Base-by-base conservation (phyloP, 2,329 filamentous ascomycete species). In the Hypoxylon rubiginosum region DNA sequence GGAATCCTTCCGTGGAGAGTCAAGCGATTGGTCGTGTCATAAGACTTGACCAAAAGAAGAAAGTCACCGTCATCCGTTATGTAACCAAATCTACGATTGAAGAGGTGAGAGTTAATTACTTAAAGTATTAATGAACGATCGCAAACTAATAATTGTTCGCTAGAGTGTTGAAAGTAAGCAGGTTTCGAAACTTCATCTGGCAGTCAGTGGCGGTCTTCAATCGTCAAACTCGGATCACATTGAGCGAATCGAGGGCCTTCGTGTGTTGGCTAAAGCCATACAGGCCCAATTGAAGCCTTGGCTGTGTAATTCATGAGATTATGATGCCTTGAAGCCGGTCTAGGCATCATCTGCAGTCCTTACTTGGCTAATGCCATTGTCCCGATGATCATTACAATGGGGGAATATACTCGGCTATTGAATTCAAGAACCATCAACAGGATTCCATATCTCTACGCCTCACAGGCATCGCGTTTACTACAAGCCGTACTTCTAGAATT, bases 1-100 rank as follows among this genome's bases (percentile, higher is more conserved):
- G 75, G 71, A 78, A 78, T 43, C 76, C 75, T 6, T 73, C 72
- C 46, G 58, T 75, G 4, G 76, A 78, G 55, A 64, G 71, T 13
- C 76, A 77, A 64, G 76, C 76, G 2, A 70, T 77, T 19, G 75
- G 73, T 1, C 65, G 76, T 15, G 64, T 74, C 8, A 57, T 72
- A 13, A 51, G 75, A 34, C 72, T 77, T 26, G 71, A 73, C 2
- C 76, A 77, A 50, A 69, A 54, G 8, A 71, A 72, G 49, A 49
- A 69, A 24, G 73, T 77, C 8, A 62, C 50, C 10, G 65, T 74
- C 6, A 72, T 71, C 39, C 66, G 74, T 15, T 76, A 76, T 49
- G 71, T 76, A n/a, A 70, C 74, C 26, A 54, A 67, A 19, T 65
- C 69, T n/a, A 71, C 75, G 2, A 68, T 76, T 30, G 75, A 77